Evolutionary conservation across 2,329 filamentous ascomycete genomes (phyloP).

Genomic region (Myriosclerotinia duriaeana): DNA sequence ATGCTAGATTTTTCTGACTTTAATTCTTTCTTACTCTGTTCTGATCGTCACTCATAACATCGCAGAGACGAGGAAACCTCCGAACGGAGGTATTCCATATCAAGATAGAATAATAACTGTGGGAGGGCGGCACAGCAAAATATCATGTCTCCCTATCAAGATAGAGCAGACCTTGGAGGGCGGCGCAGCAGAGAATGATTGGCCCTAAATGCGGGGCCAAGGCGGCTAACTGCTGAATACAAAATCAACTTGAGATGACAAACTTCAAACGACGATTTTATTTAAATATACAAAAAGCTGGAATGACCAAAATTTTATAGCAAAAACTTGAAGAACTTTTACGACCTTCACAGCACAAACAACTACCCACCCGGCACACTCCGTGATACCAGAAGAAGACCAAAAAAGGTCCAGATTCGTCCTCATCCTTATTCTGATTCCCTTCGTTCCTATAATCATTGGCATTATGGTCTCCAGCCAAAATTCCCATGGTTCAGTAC

Average conservation of each 20-base stretch:
- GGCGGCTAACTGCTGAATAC: background rate
- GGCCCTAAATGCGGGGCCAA: background rate
- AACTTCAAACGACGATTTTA: background rate
- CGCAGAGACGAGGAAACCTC: no score
- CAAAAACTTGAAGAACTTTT: background rate
- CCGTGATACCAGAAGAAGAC: no score
- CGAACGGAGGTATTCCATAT: no score
- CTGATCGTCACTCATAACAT: no score
- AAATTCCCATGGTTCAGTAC: background rate
- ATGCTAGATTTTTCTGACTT: no score
- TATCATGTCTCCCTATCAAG: no score
- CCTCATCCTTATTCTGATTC: no score
- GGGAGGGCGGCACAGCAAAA: no score
- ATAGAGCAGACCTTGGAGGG: background rate
- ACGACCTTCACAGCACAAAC: background rate
- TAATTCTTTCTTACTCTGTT: no score
- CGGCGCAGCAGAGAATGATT: background rate
- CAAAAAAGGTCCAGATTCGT: no score
- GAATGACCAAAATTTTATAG: background rate
- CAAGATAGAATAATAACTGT: no score
- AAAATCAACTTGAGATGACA: background rate
- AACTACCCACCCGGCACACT: background rate
- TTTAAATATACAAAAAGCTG: background rate
- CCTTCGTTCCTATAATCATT: background rate
- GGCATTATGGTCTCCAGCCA: background rate